Base-by-base conservation (phyloP, 441 rosid species). In the Adansonia madagascariensis region DNA sequence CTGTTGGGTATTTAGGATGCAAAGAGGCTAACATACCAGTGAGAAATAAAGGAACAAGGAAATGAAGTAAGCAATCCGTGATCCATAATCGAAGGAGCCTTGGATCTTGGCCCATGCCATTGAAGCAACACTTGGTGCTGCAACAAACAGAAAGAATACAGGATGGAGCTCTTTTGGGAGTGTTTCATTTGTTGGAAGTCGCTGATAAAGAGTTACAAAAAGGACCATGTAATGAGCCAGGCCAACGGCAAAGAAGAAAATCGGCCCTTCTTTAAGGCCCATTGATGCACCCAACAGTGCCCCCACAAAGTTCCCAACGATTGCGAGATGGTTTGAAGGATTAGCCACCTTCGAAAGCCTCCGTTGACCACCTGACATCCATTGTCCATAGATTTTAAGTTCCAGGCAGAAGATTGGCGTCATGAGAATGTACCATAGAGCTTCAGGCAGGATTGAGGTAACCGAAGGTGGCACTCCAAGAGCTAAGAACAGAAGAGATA, bases 111-210 rank as follows among this genome's bases (percentile, higher is more conserved):
- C 91, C 98, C 96, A 92, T 1, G 98, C 97, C 93, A 90, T 90
- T 8, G 97, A 89, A 55, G 99, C 98, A 12, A 89, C 97, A 15
- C 94, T 92, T 0, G 99, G 99, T 68, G 97, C 97, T 0, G 95
- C 97, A 72, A 93, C 95, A 67, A 95, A 95, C 70, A 95, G 89
- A 78, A 91, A 95, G 82, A 93, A 93, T 8, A 95, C 98, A 17
- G 97, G 99, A 75, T 95, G 99, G 75, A 95, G 94, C 80, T 95
- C 98, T 78, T 93, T 92, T 2, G 98, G 98, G 66, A 93, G 88
- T 6, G 99, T 90, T 57, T 86, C 91, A 15, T 90, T 93, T 4
- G 98, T 95, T 18, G 98, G 99, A 65, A 95, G 94, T 80, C 97
- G 92, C 80, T 93, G 99, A 78, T 93, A 95, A 6, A 95, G 90